A percentile compares a stretch with the other conserved stretches of the same genome.
Conservation (phyloP, 2,329 filamentous ascomycete species). For the Colletotrichum sp. region DNA sequence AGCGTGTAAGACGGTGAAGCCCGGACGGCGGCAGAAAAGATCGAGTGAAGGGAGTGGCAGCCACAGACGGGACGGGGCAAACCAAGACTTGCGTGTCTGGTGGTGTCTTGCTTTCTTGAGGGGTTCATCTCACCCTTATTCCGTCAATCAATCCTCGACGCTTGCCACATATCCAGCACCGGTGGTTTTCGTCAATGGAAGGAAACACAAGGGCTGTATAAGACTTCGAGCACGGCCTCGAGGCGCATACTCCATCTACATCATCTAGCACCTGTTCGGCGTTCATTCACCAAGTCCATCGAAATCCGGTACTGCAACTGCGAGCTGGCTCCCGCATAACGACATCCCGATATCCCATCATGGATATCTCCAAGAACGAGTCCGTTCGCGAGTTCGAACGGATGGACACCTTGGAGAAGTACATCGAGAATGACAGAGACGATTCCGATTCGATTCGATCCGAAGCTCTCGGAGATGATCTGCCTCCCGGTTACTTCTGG, state of each 20-base stretch:
- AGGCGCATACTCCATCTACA: background rate
- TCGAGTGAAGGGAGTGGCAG: background rate
- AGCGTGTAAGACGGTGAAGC: background rate
- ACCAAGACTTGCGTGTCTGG: background rate
- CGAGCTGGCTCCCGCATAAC: conserved; percentile 6
- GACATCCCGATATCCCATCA: background rate
- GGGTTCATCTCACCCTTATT: conserved; percentile 7
- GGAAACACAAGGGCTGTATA: background rate
- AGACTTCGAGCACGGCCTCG: conserved; percentile 7
- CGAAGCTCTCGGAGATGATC: conserved; percentile 36
- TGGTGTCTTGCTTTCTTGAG: background rate
- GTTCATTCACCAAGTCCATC: background rate
- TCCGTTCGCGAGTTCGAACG: conserved; percentile 10
- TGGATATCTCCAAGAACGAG: conserved; percentile 25
- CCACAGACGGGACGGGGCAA: background rate
- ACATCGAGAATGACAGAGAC: conserved; percentile 22
- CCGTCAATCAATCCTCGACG: background rate
- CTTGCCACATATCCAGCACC: background rate
- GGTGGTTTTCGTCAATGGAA: background rate
- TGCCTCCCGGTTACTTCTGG: conserved; percentile 41
- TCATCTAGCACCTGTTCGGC: background rate
- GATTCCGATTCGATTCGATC: conserved; percentile 37
- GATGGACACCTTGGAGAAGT: background rate
- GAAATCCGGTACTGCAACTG: background rate
- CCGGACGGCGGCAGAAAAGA: background rate